Conservation (phyloP, 305 asterid genomes). For the Euphrasia arctica region DNA sequence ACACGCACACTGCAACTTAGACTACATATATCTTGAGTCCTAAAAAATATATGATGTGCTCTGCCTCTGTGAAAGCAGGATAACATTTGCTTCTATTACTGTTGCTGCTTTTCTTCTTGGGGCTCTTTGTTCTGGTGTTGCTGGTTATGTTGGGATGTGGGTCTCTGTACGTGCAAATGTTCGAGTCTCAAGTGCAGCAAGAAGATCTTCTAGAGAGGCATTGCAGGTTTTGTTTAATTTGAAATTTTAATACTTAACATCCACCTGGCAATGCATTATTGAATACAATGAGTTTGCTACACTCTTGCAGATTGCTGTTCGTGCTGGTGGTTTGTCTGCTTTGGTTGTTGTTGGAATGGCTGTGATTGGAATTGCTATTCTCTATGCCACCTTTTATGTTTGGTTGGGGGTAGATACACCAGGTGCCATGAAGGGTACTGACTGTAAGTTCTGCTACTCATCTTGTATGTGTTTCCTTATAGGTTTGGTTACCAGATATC, state of each 20-base stretch:
- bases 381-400: slow-evolving; percentile 85
- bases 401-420: slow-evolving; percentile 90
- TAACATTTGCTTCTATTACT: slow-evolving; percentile 77
- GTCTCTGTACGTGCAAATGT: slow-evolving; percentile 99
- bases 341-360: slow-evolving; percentile 99
- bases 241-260: slow-evolving; percentile 19
- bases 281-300: slow-evolving; percentile 27
- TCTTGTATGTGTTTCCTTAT: slow-evolving; percentile 21
- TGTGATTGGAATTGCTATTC: slow-evolving; percentile 88
- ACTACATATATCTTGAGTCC: too few species aligned
- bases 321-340: slow-evolving; percentile 99
- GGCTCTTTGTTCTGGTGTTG: slow-evolving; percentile 95
- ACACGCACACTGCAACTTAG: neutral
- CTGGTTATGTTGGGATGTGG: slow-evolving; percentile 99
- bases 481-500: neutral
- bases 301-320: slow-evolving; percentile 81
- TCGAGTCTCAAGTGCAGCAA: slow-evolving; percentile 98
- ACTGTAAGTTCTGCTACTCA: slow-evolving; percentile 55
- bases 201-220: slow-evolving; percentile 98
- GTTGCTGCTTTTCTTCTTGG: slow-evolving; percentile 94
- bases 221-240: slow-evolving; percentile 58
- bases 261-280: slow-evolving; percentile 16
- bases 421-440: slow-evolving; percentile 88
- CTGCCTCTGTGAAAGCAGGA: slow-evolving; percentile 48
- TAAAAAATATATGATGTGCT: slow-evolving; percentile 11